Percentiles rank a stretch among this genome's conserved stretches.
Evolutionary conservation across 192 early-diverging fungal species (phyloP).

Genomic region (Martensiomyces pterosporus): DNA sequence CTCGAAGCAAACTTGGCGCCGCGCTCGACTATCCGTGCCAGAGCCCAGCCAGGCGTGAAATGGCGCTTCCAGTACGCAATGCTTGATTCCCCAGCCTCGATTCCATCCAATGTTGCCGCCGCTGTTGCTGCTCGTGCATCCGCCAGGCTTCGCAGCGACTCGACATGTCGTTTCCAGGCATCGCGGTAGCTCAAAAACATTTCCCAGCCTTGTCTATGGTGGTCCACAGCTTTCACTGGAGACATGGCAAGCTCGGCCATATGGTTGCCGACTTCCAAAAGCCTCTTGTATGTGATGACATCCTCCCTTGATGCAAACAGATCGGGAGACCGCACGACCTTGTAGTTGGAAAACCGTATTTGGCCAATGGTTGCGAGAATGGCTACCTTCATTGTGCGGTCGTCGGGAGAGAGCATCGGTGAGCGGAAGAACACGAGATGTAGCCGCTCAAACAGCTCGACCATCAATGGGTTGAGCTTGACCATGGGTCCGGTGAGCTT

Average conservation of each 20-base stretch:
- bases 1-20: conserved; percentile 52
- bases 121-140: too few species aligned
- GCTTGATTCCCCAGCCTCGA: too few species aligned
- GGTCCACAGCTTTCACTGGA: conserved; percentile 22
- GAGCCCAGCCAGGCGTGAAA: conserved; percentile 55
- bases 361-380: conserved; percentile 31
- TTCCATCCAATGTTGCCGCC: too few species aligned
- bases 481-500: conserved; percentile 34
- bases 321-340: conserved; percentile 27
- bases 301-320: conserved; percentile 38
- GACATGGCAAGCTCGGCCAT: conserved; percentile 26
- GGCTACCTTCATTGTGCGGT: conserved; percentile 29
- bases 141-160: conserved; percentile 1
- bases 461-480: conserved; percentile 10
- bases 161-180: conserved; percentile 15
- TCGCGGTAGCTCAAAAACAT: conserved; percentile 20
- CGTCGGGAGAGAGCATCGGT: conserved; percentile 18
- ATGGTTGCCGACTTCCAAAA: conserved; percentile 18
- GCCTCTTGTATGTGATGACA: conserved; percentile 28
- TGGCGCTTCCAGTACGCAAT: conserved; percentile 42
- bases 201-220: conserved; percentile 34
- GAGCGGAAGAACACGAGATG: conserved; percentile 47
- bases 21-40: conserved; percentile 57
- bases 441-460: conserved; percentile 45
- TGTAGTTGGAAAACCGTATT: conserved; percentile 33